Base-by-base conservation (phyloP, 306 rosid genomes). In the Acmispon strigosus region DNA sequence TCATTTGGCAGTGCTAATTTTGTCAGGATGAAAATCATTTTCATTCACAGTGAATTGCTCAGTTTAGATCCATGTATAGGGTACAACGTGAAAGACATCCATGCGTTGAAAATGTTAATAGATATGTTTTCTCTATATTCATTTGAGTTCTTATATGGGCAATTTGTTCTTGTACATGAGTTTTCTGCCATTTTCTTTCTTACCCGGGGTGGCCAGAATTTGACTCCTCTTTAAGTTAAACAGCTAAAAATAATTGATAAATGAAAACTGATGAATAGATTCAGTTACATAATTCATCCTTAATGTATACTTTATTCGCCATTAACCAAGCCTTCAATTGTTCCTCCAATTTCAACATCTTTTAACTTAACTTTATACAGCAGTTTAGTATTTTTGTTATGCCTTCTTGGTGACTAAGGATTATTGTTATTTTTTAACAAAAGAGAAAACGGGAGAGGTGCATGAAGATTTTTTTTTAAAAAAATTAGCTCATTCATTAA, bases 31-130 rank as follows among this genome's bases (percentile, higher is more conserved):
- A 41, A 41, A 52, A 51, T 58, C 22, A 18, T 27, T 62, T 63
- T 16, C 29, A 19, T 53, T 47, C 55, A 36, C 11, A 48, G 36
- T 62, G 36, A 32, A 72, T 74, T 65, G 75, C 67, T 73, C 22
- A 64, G 45, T 32, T 47, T 51, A 64, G 72, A 64, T 76, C 76
- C 58, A 69, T 85, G 90, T 81, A 81, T 81, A 84, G 86, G 84
- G 68, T n/a, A 7, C 32, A 66, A 49, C 37, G 29, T 45, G 48
- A 64, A 63, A 22, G 53, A 66, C 70, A 62, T 65, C 68, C 75
- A 66, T 53, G 76, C 49, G 71, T 66, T 65, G 81, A 86, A 91
- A 91, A 55, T 86, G 92, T 87, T 74, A 43, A 87, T 87, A 89
- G 78, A 55, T 77, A 71, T 64, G 81, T 63, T 65, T 70, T 24